Conservation (phyloP, 208 protist species). For the Lotmaria passim region DNA sequence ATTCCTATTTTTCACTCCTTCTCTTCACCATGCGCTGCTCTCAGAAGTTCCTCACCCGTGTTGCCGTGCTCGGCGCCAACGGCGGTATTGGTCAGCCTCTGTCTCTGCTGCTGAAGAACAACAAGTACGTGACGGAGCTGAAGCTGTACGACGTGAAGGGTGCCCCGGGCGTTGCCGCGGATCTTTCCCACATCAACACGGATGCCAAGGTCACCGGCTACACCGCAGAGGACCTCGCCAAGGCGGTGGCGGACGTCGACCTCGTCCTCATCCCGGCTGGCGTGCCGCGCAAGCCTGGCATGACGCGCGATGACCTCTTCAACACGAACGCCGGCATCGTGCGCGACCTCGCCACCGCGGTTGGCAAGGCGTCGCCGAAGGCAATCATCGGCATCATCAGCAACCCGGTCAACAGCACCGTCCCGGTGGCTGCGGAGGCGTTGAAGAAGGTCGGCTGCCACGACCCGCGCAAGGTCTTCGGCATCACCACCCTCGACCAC, state of each 20-base stretch:
- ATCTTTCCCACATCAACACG: conserved; percentile 90
- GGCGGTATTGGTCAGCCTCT: conserved; percentile 97
- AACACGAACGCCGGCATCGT: conserved; percentile 96
- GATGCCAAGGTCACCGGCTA: conserved; percentile 82
- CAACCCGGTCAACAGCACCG: conserved; percentile 97
- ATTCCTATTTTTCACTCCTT: background rate
- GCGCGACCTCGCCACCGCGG: conserved; percentile 76
- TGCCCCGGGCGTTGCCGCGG: conserved; percentile 84
- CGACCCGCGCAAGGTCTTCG: conserved; percentile 87
- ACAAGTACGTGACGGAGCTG: conserved; percentile 75
- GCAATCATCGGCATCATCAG: conserved; percentile 91
- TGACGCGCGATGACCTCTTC: conserved; percentile 97
- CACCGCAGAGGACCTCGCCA: conserved; percentile 66
- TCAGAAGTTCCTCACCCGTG: conserved; percentile 37
- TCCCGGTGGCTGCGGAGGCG: conserved; percentile 94
- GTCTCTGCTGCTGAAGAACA: conserved; percentile 93
- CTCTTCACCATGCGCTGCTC: conserved; percentile 33
- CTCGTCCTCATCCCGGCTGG: conserved; percentile 95
- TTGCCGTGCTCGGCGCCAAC: conserved; percentile 94
- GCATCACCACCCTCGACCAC: conserved; percentile 93
- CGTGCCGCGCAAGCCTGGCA: conserved; percentile 95
- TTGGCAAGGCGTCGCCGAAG: conserved; percentile 88
- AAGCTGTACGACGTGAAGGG: conserved; percentile 90
- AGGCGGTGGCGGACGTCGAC: conserved; percentile 79
- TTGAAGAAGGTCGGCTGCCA: conserved; percentile 87